phyloP scores from a whole-genome alignment of 352 stramenopile species.

The Phytophthora aleatoria region DNA sequence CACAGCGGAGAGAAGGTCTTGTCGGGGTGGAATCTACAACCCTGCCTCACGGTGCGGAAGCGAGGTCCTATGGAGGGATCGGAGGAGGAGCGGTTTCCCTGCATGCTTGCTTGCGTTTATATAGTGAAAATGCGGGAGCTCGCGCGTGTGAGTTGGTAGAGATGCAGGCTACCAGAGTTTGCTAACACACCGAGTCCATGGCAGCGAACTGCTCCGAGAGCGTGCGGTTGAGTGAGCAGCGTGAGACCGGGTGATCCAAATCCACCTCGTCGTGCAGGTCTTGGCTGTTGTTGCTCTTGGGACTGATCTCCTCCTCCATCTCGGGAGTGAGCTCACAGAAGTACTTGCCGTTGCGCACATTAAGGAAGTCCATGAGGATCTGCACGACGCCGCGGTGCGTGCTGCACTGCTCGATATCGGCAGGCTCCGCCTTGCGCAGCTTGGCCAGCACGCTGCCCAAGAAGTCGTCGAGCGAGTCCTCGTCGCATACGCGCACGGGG shows the following conservation, averaged over 20 bases:
- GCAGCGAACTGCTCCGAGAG: slow-evolving; percentile 77
- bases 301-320: slow-evolving; percentile 31
- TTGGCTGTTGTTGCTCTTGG: slow-evolving; percentile 15
- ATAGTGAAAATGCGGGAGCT: slow-evolving; percentile 22
- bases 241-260: slow-evolving; percentile 63
- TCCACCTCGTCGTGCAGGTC: slow-evolving; percentile 49
- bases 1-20: slow-evolving; percentile 20
- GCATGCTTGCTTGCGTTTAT: slow-evolving; percentile 29
- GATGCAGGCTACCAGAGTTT: not conserved
- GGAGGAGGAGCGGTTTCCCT: not conserved
- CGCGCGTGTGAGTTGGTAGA: slow-evolving; percentile 4
- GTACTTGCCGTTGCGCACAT: slow-evolving; percentile 75
- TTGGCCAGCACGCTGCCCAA: slow-evolving; percentile 56
- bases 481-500: slow-evolving; percentile 50
- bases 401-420: slow-evolving; percentile 60
- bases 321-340: slow-evolving; percentile 63
- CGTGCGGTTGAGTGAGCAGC: slow-evolving; percentile 79
- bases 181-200: slow-evolving; percentile 80
- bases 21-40: slow-evolving; percentile 32
- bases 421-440: slow-evolving; percentile 49
- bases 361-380: slow-evolving; percentile 87
- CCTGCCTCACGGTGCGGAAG: slow-evolving; percentile 14
- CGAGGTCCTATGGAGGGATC: slow-evolving; percentile 10
- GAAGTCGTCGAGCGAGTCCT: slow-evolving; percentile 65
- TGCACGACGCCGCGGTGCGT: slow-evolving; percentile 76